Evolutionary conservation across 2,329 filamentous ascomycete genomes (phyloP), one percentile per base, ranked within the genome.

Genomic region (Fusarium hainanense): DNA sequence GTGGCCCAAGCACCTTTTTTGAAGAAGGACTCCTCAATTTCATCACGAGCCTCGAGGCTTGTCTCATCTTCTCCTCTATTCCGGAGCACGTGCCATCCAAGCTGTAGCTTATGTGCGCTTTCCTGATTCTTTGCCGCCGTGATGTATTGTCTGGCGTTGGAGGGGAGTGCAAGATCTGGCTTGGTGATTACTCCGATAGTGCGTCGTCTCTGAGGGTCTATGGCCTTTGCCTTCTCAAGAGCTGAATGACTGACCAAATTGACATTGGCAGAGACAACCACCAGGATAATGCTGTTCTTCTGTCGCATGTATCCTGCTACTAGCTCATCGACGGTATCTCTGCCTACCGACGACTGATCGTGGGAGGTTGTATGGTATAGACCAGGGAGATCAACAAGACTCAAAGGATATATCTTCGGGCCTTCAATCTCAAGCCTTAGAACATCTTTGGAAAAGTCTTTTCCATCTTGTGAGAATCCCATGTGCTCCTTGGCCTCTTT

Each of bases 181-280:
- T 89, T 81, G 0, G 87, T 90, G 57, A 90, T 83, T 58, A 90
- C 83, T 0, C 87, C 85, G 0, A 89, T 76, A 0, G 87, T 89
- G 3, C 87, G 82, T 4, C 76, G 66, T 16, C 80, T 79, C 1
- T 79, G 68, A 2, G 78, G 77, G 65, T 89, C 86, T 30, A 83
- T 72, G 16, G 78, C 70, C 20, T 79, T 77, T 4, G 81, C 82
- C 14, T 82, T 78, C 1, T 81, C 76, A 1, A 88, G 75, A 7
- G 90, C 82, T 7, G 77, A 77, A 57, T 91, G 88, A 42, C 84
- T 83, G 13, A 83, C 83, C 30, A 83, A 81, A 43, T 88, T 82
- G 16, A 79, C 78, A 37, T 80, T 83, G 2, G 85, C 86, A 0
- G 83, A 80, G 2, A 89, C 77, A 1, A 89, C 81, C 0, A 86